Base-by-base conservation (phyloP, 352 stramenopile genomes). In the Pythium sp. region DNA sequence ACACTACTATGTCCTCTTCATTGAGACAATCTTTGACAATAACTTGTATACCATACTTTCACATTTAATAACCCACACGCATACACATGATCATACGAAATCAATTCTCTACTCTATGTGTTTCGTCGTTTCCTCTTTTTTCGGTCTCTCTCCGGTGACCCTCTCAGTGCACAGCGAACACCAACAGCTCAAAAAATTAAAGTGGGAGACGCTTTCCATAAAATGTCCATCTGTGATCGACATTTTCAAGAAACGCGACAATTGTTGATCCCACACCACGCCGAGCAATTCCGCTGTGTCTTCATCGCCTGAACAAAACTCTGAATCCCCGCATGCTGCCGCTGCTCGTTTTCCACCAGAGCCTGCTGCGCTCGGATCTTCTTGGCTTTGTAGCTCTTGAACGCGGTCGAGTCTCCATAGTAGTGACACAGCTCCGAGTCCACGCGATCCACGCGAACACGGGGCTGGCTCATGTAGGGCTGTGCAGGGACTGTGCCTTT, bases 401-500 rank as follows among this genome's bases (percentile, higher is more conserved):
- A 93, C 24, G 76, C 80, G 53, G 78, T 85, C n/a, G 80, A 93
- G 26, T 91, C 78, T 3, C 82, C 71, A 53, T 91, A 93, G 56
- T 93, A 93, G 62, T 93, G 85, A 28, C 80, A 90, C 38, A 93
- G 38, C 46, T 90, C 79, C 0, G 77, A 85, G 30, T 93, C 82
- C 36, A 91, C 79, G 46, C 77, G 72, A 26, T 90, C 75, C 1
- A 92, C 72, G 20, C 77, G 71, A 32, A 91, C 74, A 24, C 69
- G 70, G 3, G 85, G 78, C 53, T 91, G 75, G 24, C 64, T 89
- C 85, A 93, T 93, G 58, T 88, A 91, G 8, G 72, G 79, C 64
- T 93, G 82, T 7, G 82, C 80, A 46, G 85, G 82, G 3, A 93
- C 80, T 1, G 85, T 93, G 8, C 85, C 85, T 28, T 88, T 83